Evolutionary conservation across 2,329 filamentous ascomycete genomes (phyloP).

Genomic region (Ophiostoma sp.): DNA sequence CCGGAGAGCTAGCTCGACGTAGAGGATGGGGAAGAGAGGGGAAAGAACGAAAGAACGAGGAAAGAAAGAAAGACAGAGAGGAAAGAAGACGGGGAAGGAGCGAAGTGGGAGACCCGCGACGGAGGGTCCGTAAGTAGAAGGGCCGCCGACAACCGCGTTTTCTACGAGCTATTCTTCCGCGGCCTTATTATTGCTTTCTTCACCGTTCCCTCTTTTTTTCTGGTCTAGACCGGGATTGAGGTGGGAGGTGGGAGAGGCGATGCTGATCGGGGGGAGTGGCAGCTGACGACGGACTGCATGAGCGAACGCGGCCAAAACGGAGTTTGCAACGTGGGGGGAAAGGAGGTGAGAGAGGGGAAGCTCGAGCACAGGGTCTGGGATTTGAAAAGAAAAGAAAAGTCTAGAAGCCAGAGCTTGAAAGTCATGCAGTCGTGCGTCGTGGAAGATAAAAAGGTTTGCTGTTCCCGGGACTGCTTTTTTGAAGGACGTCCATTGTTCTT

Average conservation of each 20-base stretch:
- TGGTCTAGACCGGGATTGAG: conserved; percentile 12
- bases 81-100: background rate
- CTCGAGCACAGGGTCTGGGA: background rate
- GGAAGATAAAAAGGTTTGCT: background rate
- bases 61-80: background rate
- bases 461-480: background rate
- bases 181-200: background rate
- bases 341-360: conserved; percentile 6
- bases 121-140: background rate
- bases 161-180: too few species aligned
- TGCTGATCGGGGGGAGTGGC: conserved; percentile 10
- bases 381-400: background rate
- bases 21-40: background rate
- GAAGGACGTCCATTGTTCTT: background rate
- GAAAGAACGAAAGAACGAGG: background rate
- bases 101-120: conserved; percentile 1
- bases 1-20: background rate
- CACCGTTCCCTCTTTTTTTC: background rate
- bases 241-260: conserved; percentile 7
- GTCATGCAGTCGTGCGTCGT: background rate
- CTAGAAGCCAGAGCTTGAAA: background rate
- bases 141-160: background rate
- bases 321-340: conserved; percentile 10
- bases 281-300: background rate
- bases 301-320: background rate